Evolutionary conservation across 768 basidiomycete genomes (phyloP).

Genomic region (Thelephora aurantiotincta): DNA sequence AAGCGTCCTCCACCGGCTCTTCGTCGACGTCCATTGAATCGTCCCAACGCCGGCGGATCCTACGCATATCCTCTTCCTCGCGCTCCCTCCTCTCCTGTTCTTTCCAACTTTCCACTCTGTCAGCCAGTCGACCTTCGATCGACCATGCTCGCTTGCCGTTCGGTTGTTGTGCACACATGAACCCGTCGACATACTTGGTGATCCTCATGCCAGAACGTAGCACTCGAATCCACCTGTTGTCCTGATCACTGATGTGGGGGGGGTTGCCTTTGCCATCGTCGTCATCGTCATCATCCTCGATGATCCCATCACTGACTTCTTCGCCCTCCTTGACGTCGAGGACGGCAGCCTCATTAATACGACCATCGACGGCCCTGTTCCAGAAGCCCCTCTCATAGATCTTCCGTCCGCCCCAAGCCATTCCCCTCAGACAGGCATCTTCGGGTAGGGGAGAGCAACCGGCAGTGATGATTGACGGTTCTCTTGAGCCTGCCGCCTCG

Average conservation of each 20-base stretch:
- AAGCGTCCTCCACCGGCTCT: constrained; percentile 34
- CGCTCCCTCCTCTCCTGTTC: constrained; percentile 54
- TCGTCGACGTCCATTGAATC: constrained; percentile 63
- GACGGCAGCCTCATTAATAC: constrained; percentile 63
- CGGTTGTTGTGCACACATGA: constrained; percentile 31
- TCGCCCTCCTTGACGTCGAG: constrained; percentile 49
- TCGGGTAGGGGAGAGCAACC: constrained; percentile 66
- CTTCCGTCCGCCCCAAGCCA: constrained; percentile 88
- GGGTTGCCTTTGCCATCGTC: constrained; percentile 23
- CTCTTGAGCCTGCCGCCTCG: constrained; percentile 31
- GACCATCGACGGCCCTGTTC: constrained; percentile 56
- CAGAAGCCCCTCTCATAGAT: constrained; percentile 93
- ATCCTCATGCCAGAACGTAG: constrained; percentile 57
- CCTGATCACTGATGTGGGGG: constrained; percentile 22
- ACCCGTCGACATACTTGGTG: constrained; percentile 58
- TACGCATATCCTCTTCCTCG: constrained; percentile 54
- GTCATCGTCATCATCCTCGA: constrained; percentile 63
- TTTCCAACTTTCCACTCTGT: constrained; percentile 57
- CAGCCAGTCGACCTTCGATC: constrained; percentile 48
- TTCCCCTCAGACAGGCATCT: constrained; percentile 91
- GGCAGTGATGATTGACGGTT: constrained; percentile 40
- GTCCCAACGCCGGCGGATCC: constrained; percentile 43
- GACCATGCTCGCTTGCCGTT: constrained; percentile 45
- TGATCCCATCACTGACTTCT: constrained; percentile 53
- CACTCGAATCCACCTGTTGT: constrained; percentile 61